These are phyloP conservation scores for Claviceps humidiphila DNA, from an alignment of 2,329 filamentous ascomycete species.

Conservation along the genomic window DNA sequence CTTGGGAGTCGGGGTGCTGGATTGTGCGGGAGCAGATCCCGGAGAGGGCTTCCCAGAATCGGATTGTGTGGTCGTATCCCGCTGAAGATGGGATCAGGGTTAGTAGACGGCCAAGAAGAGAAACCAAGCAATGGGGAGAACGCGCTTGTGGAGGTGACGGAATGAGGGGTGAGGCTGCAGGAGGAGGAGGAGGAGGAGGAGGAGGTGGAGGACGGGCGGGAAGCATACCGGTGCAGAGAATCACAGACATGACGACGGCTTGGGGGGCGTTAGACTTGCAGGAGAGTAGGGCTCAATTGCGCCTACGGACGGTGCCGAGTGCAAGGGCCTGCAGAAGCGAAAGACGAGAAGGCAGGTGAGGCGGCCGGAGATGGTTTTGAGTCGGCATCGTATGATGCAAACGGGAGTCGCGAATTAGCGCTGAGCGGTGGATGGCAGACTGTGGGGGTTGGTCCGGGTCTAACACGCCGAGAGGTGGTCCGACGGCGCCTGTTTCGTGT, in stretches of 20 bases:
- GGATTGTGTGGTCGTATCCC: constrained; percentile 51
- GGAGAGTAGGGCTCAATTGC: background rate
- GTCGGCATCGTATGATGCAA: background rate
- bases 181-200: background rate
- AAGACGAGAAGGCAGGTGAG: background rate
- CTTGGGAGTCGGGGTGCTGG: constrained; percentile 94
- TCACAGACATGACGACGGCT: constrained; percentile 39
- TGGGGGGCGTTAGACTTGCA: background rate
- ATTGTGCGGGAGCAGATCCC: constrained; percentile 97
- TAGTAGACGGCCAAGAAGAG: constrained; percentile 7
- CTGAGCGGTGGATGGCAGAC: background rate
- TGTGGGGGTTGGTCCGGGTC: too few relatives aligned
- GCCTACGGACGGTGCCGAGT: background rate
- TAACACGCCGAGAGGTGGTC: too few relatives aligned
- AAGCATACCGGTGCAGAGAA: constrained; percentile 45
- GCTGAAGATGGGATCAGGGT: constrained; percentile 23
- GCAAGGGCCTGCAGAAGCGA: background rate
- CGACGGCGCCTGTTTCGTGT: too few relatives aligned
- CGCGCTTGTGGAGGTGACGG: background rate
- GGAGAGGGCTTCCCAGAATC: constrained; percentile 95
- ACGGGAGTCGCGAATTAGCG: background rate
- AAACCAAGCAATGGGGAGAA: background rate
- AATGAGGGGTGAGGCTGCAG: background rate
- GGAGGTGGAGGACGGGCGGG: background rate
- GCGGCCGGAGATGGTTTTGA: background rate